Percentiles rank a stretch among this genome's conserved stretches.
Conservation (phyloP, 2,329 filamentous ascomycete genomes). For the Blastomyces gilchristii region DNA sequence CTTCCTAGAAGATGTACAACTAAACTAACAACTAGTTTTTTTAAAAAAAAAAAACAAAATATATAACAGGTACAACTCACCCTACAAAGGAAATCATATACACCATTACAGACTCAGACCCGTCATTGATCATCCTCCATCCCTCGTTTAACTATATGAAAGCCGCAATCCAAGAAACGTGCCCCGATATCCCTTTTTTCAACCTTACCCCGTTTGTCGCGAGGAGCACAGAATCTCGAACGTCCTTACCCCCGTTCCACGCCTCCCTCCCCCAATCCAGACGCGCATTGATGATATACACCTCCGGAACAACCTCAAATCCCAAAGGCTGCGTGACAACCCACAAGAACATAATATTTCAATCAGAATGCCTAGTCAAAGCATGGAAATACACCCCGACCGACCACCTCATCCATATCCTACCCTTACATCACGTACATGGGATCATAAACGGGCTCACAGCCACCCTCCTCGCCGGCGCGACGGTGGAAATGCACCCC, state of each 20-base stretch:
- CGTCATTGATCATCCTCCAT: slow-evolving; percentile 34
- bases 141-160: slow-evolving; percentile 30
- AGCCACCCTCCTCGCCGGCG: slow-evolving; percentile 38
- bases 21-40: not conserved
- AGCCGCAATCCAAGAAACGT: slow-evolving; percentile 23
- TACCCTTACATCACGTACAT: slow-evolving; percentile 43
- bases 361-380: slow-evolving; percentile 22
- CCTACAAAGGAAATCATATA: slow-evolving; percentile 35
- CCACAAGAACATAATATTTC: slow-evolving; percentile 32
- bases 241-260: slow-evolving; percentile 26
- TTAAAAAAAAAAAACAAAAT: too few relatives aligned
- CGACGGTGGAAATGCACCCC: slow-evolving; percentile 40
- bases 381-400: slow-evolving; percentile 34
- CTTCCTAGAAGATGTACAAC: too few relatives aligned
- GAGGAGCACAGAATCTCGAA: slow-evolving; percentile 7
- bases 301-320: slow-evolving; percentile 33
- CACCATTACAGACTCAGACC: slow-evolving; percentile 34
- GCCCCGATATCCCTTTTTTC: slow-evolving; percentile 24
- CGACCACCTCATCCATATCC: slow-evolving; percentile 41
- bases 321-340: slow-evolving; percentile 38
- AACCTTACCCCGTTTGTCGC: slow-evolving; percentile 21
- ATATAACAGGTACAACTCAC: slow-evolving; percentile 30
- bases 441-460: slow-evolving; percentile 43
- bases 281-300: slow-evolving; percentile 36
- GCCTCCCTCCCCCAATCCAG: slow-evolving; percentile 21